Evolutionary conservation across 169 alveolate genomes (phyloP).

Genomic region (Ichthyophthirius multifiliis): DNA sequence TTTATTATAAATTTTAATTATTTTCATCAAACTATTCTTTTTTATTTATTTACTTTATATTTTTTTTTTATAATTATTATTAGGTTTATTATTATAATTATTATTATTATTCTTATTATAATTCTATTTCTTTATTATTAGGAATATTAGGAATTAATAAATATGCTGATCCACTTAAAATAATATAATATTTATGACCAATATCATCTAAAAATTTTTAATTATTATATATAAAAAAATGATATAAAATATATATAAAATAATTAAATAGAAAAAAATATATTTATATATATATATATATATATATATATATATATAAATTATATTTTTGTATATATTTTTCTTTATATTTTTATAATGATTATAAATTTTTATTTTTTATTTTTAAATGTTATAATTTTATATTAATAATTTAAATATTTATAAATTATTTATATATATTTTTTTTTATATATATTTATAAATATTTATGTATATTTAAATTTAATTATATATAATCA

Average conservation of each 20-base stretch:
- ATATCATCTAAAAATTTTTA: background rate
- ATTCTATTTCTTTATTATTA: background rate
- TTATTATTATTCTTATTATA: background rate
- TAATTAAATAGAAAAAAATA: background rate
- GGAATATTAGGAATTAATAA: background rate
- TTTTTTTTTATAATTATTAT: no score
- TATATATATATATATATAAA: background rate
- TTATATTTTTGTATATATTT: background rate
- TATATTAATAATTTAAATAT: no score
- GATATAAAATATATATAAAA: background rate
- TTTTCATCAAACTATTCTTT: background rate
- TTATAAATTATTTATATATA: no score
- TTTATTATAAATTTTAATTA: no score
- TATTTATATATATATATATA: background rate
- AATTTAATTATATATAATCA: no score
- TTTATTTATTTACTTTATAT: background rate
- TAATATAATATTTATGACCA: background rate
- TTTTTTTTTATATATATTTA: no score
- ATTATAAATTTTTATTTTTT: no score
- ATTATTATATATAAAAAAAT: no score
- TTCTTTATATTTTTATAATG: background rate
- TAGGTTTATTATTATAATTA: background rate
- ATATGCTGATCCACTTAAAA: background rate
- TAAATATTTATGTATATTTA: no score
- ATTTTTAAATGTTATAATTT: no score